Percentiles rank a stretch among this genome's conserved stretches.
Evolutionary conservation across 495 filamentous ascomycete species (phyloP).

Genomic region (Penicillium malachiteum): DNA sequence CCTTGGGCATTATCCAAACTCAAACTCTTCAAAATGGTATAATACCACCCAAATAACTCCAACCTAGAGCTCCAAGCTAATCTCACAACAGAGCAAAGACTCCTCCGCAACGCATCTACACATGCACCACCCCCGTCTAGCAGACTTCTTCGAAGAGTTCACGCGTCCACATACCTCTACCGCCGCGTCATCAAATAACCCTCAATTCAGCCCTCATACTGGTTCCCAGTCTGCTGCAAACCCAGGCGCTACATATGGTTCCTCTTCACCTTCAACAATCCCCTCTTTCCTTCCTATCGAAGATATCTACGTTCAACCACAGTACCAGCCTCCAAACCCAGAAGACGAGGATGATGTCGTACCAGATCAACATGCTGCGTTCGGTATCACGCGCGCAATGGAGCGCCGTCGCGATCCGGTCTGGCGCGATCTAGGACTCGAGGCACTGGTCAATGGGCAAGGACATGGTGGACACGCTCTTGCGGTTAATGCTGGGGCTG

Average conservation of each 20-base stretch:
- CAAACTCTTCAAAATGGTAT: background rate
- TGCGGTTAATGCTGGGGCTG: constrained; percentile 10
- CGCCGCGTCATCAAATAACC: constrained; percentile 22
- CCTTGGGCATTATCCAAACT: too few species aligned
- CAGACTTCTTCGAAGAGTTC: constrained; percentile 92
- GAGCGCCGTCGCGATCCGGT: constrained; percentile 60
- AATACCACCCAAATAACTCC: background rate
- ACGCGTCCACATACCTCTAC: constrained; percentile 41
- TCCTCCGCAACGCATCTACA: constrained; percentile 83
- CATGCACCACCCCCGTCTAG: constrained; percentile 74
- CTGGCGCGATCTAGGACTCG: constrained; percentile 85
- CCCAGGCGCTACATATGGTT: constrained; percentile 32
- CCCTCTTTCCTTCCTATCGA: constrained; percentile 51
- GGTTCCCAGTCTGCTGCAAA: constrained; percentile 13
- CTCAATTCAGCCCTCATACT: constrained; percentile 11
- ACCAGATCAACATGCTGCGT: constrained; percentile 95
- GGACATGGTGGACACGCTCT: constrained; percentile 21
- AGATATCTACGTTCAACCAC: constrained; percentile 85
- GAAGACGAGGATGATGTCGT: constrained; percentile 99
- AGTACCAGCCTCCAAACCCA: constrained; percentile 89
- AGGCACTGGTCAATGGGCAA: constrained; percentile 59
- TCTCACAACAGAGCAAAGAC: constrained; percentile 72
- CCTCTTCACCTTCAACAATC: constrained; percentile 33
- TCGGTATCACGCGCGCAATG: constrained; percentile 87
- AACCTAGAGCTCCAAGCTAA: background rate